phyloP scores from a whole-genome alignment of 2,329 filamentous ascomycete species.

The Alternaria incomplexa region DNA sequence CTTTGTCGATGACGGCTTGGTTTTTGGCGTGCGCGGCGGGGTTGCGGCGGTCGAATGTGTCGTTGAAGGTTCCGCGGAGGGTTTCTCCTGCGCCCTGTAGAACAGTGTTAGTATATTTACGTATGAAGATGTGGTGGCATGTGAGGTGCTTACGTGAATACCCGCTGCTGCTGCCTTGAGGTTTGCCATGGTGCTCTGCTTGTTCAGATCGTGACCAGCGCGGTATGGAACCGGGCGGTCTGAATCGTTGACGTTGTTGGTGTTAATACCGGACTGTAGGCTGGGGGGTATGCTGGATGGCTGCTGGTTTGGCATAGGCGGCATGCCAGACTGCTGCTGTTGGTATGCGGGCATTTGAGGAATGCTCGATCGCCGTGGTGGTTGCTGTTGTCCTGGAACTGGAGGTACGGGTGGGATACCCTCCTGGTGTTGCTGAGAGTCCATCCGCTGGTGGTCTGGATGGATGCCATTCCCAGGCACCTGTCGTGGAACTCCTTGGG shows the following conservation, averaged over 20 bases:
- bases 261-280: slow-evolving; percentile 7
- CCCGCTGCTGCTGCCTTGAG: slow-evolving; percentile 43
- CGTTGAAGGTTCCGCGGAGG: slow-evolving; percentile 44
- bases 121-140: neutral
- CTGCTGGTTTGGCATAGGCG: slow-evolving; percentile 8
- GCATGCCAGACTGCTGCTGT: slow-evolving; percentile 21
- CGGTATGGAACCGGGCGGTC: slow-evolving; percentile 30
- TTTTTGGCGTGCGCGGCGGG: slow-evolving; percentile 41
- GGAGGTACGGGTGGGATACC: slow-evolving; percentile 3
- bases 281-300: neutral
- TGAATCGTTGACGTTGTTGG: slow-evolving; percentile 15
- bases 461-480: slow-evolving; percentile 17
- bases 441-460: slow-evolving; percentile 1
- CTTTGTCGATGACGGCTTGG: slow-evolving; percentile 39
- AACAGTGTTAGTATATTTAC: slow-evolving; percentile 3
- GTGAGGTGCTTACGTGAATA: slow-evolving; percentile 39
- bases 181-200: slow-evolving; percentile 40
- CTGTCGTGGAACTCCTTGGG: slow-evolving; percentile 40
- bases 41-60: slow-evolving; percentile 40
- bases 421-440: slow-evolving; percentile 11
- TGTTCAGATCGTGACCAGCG: slow-evolving; percentile 30
- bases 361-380: neutral
- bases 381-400: slow-evolving; percentile 3
- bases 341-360: slow-evolving; percentile 2
- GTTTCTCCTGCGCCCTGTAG: slow-evolving; percentile 44